A percentile compares a stretch with the other conserved stretches of the same genome.
Evolutionary conservation across 108 stramenopile genomes (phyloP).

Genomic region (Parietichytrium sp.): DNA sequence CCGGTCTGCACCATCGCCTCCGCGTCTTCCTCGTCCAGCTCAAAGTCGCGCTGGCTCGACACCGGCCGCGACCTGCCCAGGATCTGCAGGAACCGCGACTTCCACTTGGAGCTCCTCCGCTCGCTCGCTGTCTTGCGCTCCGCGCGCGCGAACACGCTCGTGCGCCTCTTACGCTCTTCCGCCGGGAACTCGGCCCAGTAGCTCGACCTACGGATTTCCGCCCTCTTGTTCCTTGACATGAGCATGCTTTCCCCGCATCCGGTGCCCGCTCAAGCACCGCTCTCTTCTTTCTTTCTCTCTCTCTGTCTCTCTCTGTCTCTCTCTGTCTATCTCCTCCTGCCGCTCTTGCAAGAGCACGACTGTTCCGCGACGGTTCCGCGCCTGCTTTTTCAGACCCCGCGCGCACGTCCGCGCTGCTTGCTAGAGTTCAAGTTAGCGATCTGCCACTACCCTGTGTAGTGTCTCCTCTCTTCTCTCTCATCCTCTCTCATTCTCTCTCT

Average conservation of each 20-base stretch:
- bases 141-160: not conserved
- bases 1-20: not conserved
- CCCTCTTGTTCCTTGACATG: not conserved
- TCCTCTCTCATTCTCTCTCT: too few relatives aligned
- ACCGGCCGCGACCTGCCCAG: not conserved
- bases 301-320: not conserved
- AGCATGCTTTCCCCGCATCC: not conserved
- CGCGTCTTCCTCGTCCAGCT: not conserved
- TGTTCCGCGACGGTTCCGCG: too few relatives aligned
- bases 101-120: not conserved
- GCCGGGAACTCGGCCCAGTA: conserved; percentile 23
- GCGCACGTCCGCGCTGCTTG: too few relatives aligned
- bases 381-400: too few relatives aligned
- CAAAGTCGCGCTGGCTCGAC: not conserved
- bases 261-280: not conserved
- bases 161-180: not conserved
- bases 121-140: not conserved
- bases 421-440: too few relatives aligned
- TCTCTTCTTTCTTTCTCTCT: not conserved
- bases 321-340: too few relatives aligned
- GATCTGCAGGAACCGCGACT: not conserved
- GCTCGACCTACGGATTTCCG: not conserved
- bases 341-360: too few relatives aligned
- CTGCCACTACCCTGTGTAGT: too few relatives aligned
- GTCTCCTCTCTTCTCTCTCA: too few relatives aligned